Conservation (phyloP, 1,284 basidiomycete genomes). For the Athelia sp. region DNA sequence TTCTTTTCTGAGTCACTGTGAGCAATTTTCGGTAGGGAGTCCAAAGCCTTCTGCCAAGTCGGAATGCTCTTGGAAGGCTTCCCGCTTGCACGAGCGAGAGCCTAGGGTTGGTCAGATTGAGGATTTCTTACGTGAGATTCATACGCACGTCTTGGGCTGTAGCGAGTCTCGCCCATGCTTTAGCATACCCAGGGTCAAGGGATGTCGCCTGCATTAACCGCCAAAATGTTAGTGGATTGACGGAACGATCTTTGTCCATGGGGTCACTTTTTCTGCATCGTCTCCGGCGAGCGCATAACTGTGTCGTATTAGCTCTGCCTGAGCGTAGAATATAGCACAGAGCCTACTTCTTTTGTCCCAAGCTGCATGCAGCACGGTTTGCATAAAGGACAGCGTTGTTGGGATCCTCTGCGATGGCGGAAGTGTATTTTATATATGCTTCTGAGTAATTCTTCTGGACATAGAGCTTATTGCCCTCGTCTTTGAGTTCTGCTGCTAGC, state of each 20-base stretch:
- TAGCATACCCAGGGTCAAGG: slow-evolving; percentile 11
- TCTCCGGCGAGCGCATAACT: slow-evolving; percentile 7
- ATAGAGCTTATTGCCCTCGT: neutral
- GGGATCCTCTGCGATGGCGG: slow-evolving; percentile 11
- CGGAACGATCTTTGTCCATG: neutral
- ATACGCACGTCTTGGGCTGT: slow-evolving; percentile 11
- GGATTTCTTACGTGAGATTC: neutral
- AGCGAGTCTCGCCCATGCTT: slow-evolving; percentile 10
- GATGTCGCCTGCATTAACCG: slow-evolving; percentile 4
- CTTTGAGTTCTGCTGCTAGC: neutral
- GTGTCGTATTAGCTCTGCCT: neutral
- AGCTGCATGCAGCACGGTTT: slow-evolving; percentile 15
- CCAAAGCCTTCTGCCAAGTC: slow-evolving; percentile 22
- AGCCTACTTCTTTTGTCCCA: slow-evolving; percentile 11
- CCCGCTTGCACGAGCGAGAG: neutral
- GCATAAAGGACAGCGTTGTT: slow-evolving; percentile 13
- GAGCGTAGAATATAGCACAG: no score
- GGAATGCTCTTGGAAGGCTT: slow-evolving; percentile 15
- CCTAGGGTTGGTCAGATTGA: neutral
- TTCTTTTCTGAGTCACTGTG: slow-evolving; percentile 19
- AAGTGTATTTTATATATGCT: slow-evolving; percentile 14
- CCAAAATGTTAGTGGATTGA: neutral
- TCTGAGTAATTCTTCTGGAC: neutral
- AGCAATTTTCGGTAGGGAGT: slow-evolving; percentile 18
- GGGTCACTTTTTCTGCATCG: slow-evolving; percentile 9